Conservation (phyloP, 768 basidiomycete genomes). For the Antrodiella citrinella region DNA sequence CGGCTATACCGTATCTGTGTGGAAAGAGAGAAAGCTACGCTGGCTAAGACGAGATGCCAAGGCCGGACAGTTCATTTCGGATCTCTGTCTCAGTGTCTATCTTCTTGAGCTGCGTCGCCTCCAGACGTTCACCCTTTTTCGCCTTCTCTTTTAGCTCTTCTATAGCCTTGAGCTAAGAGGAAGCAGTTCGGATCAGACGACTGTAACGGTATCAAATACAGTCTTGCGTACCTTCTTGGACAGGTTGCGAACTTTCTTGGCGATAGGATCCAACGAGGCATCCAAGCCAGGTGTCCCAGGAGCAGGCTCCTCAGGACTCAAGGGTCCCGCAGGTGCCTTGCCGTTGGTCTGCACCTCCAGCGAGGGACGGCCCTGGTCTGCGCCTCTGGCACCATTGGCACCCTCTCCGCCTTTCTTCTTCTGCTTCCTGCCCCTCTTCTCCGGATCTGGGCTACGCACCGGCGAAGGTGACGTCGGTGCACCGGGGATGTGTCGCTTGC, state of each 20-base stretch:
- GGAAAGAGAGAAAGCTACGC: background rate
- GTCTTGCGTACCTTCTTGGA: constrained; percentile 95
- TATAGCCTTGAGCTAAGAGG: constrained; percentile 88
- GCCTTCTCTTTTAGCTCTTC: constrained; percentile 94
- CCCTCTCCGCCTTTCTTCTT: constrained; percentile 36
- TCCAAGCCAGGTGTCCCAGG: constrained; percentile 51
- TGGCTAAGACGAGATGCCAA: constrained; percentile 19
- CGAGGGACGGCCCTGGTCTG: constrained; percentile 20
- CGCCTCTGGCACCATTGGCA: constrained; percentile 7
- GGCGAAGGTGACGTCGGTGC: constrained; percentile 43
- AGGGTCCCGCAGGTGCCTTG: constrained; percentile 1
- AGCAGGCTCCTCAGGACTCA: constrained; percentile 19
- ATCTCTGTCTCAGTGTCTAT: constrained; percentile 88
- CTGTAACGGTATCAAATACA: background rate
- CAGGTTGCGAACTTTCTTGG: constrained; percentile 92
- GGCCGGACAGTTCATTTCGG: constrained; percentile 59
- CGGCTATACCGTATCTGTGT: too few species aligned
- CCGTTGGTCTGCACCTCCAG: constrained; percentile 29
- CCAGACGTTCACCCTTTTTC: constrained; percentile 82
- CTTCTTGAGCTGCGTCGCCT: constrained; percentile 95
- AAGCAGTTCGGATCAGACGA: background rate
- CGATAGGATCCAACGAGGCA: constrained; percentile 58
- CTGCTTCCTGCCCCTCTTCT: constrained; percentile 53
- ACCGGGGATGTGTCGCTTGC: constrained; percentile 63
- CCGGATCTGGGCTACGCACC: constrained; percentile 34